phyloP scores from a whole-genome alignment of 768 basidiomycete species.

The Lactarius tabidus region DNA sequence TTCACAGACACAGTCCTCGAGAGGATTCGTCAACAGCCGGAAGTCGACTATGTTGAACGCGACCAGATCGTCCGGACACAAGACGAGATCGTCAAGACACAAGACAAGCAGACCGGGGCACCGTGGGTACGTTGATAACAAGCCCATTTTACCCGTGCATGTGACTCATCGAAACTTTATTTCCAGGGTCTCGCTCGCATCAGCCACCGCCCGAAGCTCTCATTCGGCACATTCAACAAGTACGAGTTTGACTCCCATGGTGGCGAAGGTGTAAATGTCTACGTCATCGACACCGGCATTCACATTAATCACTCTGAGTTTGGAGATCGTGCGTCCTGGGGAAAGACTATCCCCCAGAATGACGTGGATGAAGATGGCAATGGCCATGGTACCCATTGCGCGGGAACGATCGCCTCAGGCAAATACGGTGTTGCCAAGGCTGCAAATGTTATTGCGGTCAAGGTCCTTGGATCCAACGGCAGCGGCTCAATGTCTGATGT shows the following conservation, averaged over 20 bases:
- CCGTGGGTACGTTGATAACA: slow-evolving; percentile 67
- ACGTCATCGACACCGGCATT: slow-evolving; percentile 87
- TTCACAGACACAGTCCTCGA: slow-evolving; percentile 71
- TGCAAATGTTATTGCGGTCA: slow-evolving; percentile 85
- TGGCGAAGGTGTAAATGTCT: slow-evolving; percentile 94
- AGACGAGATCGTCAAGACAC: slow-evolving; percentile 66
- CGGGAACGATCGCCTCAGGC: slow-evolving; percentile 90
- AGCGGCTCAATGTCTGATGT: slow-evolving; percentile 96
- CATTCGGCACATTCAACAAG: slow-evolving; percentile 76
- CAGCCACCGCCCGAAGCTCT: slow-evolving; percentile 76
- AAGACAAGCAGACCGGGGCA: too few species aligned
- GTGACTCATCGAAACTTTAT: slow-evolving; percentile 18
- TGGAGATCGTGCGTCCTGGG: slow-evolving; percentile 87
- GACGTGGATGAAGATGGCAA: slow-evolving; percentile 90
- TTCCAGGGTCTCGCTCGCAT: slow-evolving; percentile 90
- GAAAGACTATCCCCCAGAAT: slow-evolving; percentile 81
- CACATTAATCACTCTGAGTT: slow-evolving; percentile 83
- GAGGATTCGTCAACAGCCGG: slow-evolving; percentile 75
- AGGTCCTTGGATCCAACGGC: slow-evolving; percentile 92
- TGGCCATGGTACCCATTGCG: slow-evolving; percentile 94
- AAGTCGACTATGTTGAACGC: slow-evolving; percentile 88
- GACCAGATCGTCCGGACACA: slow-evolving; percentile 89
- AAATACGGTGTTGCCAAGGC: slow-evolving; percentile 96
- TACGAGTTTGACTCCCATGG: slow-evolving; percentile 69
- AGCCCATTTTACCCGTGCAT: not conserved